Evolutionary conservation across 73 alveolate genomes (phyloP), one percentile per base, ranked within the genome.

Genomic region (Paramecium sonneborni): DNA sequence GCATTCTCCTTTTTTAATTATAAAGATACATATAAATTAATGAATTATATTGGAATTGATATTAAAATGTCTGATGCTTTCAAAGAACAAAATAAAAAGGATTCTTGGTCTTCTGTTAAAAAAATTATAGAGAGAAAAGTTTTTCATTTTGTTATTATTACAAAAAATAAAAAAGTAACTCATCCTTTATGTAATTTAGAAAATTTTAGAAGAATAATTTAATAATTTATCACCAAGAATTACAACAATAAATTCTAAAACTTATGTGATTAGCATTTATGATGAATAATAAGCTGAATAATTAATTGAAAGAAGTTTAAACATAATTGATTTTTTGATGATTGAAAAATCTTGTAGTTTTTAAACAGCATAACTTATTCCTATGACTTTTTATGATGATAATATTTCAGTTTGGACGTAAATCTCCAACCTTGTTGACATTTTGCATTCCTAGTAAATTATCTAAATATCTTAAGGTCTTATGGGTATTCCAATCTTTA

Each of bases 1-100:
- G 90, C 90, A 11, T 79, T 30, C 30, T 32, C 74, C 10, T 79
- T 43, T 23, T 21, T 43, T 23, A 79, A 79, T 79, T 79, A 79
- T 7, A 79, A 44, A 79, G 90, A 79, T 37, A 12, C 90, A 10
- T 79, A 79, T 10, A 79, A 79, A 79, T 23, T 39, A 34, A 5
- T 79, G 24, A 24, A 3, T 8, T 79, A 79, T 3, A 79, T 79
- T 14, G 90, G 90, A 41, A 30, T 30, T 43, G 90, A 79, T n/a
- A 41, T 26, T 10, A 79, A 79, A 26, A 38, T 79, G 30, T 26
- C 30, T 23, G 76, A 79, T 79, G n/a, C 62, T 43, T 79, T 79
- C 14, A 79, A 39, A 43, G 90, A 79, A 23, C 20, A 24, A 18
- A 44, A 38, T 21, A 79, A 58, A 79, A 79, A 79, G 56, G 90